A percentile compares a stretch with the other conserved stretches of the same genome.
phyloP scores from a whole-genome alignment of 1,284 basidiomycete genomes.

The Apiotrichum sp. region DNA sequence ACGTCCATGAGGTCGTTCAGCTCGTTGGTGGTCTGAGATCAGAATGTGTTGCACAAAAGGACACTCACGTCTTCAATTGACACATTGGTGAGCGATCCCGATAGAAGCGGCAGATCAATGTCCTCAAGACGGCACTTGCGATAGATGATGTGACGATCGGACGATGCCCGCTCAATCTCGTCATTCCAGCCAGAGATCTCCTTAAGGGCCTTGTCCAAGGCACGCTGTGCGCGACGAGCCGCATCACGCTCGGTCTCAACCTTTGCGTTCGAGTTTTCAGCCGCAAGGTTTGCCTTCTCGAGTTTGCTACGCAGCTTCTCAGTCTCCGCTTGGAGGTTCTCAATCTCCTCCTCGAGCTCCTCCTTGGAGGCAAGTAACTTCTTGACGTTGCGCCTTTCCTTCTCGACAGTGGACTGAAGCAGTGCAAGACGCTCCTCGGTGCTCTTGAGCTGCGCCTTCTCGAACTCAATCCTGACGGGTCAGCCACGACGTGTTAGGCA shows the following conservation, averaged over 20 bases:
- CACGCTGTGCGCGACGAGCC: constrained; percentile 62
- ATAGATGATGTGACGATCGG: constrained; percentile 82
- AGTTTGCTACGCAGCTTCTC: constrained; percentile 59
- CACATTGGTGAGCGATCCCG: constrained; percentile 73
- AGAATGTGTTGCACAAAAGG: neutral
- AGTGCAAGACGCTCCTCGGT: constrained; percentile 60
- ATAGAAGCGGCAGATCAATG: constrained; percentile 69
- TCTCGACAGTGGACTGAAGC: constrained; percentile 55
- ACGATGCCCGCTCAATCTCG: constrained; percentile 80
- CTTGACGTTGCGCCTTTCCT: constrained; percentile 57
- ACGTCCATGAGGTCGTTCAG: constrained; percentile 75
- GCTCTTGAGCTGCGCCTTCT: constrained; percentile 62
- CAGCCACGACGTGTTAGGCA: neutral
- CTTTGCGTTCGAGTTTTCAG: constrained; percentile 53
- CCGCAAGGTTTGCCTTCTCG: constrained; percentile 41
- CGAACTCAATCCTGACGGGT: constrained; percentile 63
- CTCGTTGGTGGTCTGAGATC: constrained; percentile 47
- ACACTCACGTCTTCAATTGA: constrained; percentile 73
- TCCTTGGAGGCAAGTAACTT: constrained; percentile 56
- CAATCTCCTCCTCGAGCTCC: constrained; percentile 60
- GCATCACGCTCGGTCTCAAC: constrained; percentile 72
- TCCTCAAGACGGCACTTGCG: constrained; percentile 91
- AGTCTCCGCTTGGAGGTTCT: constrained; percentile 58
- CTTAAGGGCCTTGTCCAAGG: constrained; percentile 78
- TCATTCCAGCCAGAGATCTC: constrained; percentile 88